A percentile compares a stretch with the other conserved stretches of the same genome.
Evolutionary conservation across 1,284 basidiomycete species (phyloP).

Genomic region (Fomitopsis betulina): DNA sequence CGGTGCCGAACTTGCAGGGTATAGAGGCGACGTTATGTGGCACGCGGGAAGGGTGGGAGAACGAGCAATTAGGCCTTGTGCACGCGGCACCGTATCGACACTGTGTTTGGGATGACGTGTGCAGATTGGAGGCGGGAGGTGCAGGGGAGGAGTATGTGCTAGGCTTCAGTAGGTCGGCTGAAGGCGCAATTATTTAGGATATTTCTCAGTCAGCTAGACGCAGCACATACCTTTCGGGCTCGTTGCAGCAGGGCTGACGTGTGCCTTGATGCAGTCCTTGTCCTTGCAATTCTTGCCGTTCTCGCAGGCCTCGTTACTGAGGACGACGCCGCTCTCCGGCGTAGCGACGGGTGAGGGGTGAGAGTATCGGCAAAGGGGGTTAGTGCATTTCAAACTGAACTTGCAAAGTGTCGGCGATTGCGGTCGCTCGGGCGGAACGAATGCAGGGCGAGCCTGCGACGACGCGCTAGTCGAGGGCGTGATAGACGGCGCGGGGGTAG

Average conservation of each 20-base stretch:
- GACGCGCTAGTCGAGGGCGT: constrained; percentile 22
- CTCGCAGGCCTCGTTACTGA: constrained; percentile 87
- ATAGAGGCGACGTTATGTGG: constrained; percentile 33
- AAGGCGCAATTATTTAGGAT: constrained; percentile 2
- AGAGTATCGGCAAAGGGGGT: constrained; percentile 81
- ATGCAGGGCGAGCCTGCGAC: constrained; percentile 36
- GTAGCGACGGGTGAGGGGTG: constrained; percentile 93
- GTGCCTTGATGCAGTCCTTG: constrained; percentile 84
- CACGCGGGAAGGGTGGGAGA: constrained; percentile 46
- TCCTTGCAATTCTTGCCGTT: constrained; percentile 84
- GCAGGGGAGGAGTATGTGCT: constrained; percentile 23
- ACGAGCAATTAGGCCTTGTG: constrained; percentile 71
- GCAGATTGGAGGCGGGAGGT: constrained; percentile 17
- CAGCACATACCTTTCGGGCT: constrained; percentile 49
- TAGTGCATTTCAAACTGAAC: constrained; percentile 84
- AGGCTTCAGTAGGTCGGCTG: constrained; percentile 39
- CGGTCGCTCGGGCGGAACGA: constrained; percentile 66
- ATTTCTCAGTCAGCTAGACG: not conserved
- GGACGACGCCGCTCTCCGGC: constrained; percentile 85
- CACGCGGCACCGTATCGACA: constrained; percentile 77
- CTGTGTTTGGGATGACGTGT: constrained; percentile 33
- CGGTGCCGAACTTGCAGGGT: constrained; percentile 71
- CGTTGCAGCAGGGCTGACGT: constrained; percentile 80
- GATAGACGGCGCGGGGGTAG: constrained; percentile 24
- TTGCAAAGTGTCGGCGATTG: constrained; percentile 88